Base-by-base conservation (phyloP, 139 green algal genomes). In the Micractinium sp. region DNA sequence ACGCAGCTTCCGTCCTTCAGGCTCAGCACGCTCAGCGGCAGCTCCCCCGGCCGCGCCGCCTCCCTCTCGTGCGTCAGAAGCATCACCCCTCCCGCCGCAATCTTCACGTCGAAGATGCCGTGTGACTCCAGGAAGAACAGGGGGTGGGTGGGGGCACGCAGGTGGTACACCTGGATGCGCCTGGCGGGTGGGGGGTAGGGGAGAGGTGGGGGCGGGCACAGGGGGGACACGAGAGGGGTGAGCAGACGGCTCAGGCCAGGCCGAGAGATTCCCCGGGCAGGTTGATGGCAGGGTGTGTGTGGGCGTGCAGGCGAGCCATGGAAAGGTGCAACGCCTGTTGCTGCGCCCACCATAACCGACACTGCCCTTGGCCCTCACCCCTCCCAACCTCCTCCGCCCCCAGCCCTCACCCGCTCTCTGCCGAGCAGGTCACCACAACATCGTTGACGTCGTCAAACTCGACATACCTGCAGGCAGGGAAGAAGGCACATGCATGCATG, bases 371-470 rank as follows among this genome's bases (percentile, higher is more conserved):
- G 63, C 63, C 4, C 9, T 56, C 47, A 56, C 47, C 47, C 60
- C 63, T 25, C 22, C 63, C 19, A 71, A 12, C 63, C 63, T 71
- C 20, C 20, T 2, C 20, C 63, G 2, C 63, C 63, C 20, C 74
- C 3, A 13, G 13, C 22, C 19, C 76, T 60, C 56, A 87, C 82
- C 82, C 53, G 1, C 60, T 69, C 15, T 87, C n/a, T 19, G 93
- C 93, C n/a, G 74, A 93, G 84, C 90, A 94, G 19, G 93, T 94
- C 69, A 95, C 75, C 35, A 92, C 91, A 47, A 95, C 92, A 29
- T 80, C 85, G 82, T 94, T 95, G 33, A 95, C 88, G 80, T 95
- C 93, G 27, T 93, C 90, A 87, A 95, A 95, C 90, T 95, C 93
- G 12, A 95, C 93, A 95, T 27, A 31, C 74, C 69, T 76, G 69